Evolutionary conservation across 805 yeast genomes (phyloP).

Genomic region (Candida takata): DNA sequence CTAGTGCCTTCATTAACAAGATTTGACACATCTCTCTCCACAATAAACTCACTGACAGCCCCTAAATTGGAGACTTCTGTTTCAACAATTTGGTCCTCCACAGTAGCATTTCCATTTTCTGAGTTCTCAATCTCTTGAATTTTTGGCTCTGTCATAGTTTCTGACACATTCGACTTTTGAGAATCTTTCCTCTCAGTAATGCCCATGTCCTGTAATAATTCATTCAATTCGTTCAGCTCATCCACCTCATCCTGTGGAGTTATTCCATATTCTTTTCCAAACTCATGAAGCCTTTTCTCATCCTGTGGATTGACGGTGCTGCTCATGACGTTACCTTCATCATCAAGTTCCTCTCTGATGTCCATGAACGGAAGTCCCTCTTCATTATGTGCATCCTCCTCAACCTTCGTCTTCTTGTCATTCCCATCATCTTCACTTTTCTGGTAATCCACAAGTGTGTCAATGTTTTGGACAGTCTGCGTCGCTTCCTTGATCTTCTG

Average conservation of each 20-base stretch:
- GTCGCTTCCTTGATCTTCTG: conserved; percentile 34
- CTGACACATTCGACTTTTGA: too few species aligned
- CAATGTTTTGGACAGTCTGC: conserved; percentile 25
- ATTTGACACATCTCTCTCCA: conserved; percentile 1
- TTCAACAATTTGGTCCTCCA: neutral
- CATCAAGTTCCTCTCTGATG: conserved; percentile 78
- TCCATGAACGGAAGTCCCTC: conserved; percentile 68
- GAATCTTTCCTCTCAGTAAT: conserved; percentile 6
- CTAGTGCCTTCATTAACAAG: neutral
- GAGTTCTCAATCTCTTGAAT: conserved; percentile 1
- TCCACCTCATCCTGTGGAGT: conserved; percentile 12
- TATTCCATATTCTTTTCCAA: conserved; percentile 16
- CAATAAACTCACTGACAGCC: neutral
- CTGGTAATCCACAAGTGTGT: conserved; percentile 16
- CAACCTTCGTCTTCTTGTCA: conserved; percentile 1
- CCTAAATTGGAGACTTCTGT: neutral
- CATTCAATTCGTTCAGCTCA: conserved; percentile 31
- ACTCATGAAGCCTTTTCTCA: conserved; percentile 17
- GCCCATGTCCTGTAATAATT: conserved; percentile 22
- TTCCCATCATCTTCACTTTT: conserved; percentile 5
- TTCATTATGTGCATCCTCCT: conserved; percentile 24
- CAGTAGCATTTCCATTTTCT: neutral
- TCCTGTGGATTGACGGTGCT: conserved; percentile 37
- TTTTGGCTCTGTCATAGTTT: neutral
- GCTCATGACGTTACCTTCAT: conserved; percentile 60